phyloP scores from a whole-genome alignment of 371 early-diverging fungal genomes.

The Basidiobolus meristosporus region DNA sequence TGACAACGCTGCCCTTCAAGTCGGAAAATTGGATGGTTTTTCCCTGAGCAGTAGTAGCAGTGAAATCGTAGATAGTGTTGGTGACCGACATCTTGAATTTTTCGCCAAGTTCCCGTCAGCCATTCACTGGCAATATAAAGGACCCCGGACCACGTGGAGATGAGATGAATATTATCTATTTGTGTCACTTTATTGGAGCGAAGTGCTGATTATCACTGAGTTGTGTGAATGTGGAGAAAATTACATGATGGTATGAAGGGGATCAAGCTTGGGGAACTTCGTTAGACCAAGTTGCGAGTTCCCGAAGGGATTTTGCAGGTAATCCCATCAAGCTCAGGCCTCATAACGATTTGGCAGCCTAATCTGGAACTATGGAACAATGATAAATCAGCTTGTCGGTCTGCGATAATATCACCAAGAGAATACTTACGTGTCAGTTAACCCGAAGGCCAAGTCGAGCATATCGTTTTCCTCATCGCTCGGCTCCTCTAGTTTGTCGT shows the following conservation, averaged over 20 bases:
- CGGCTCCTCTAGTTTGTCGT: constrained; percentile 77
- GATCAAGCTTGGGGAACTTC: too few species aligned
- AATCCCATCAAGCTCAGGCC: constrained; percentile 67
- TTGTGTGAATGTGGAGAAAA: too few species aligned
- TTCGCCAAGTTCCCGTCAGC: too few species aligned
- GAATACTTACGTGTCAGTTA: constrained; percentile 71
- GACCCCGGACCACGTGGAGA: too few species aligned
- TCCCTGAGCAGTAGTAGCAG: background rate
- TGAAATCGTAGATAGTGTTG: constrained; percentile 1
- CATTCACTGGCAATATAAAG: too few species aligned
- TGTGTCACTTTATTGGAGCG: too few species aligned
- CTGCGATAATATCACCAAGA: background rate
- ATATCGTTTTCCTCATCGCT: constrained; percentile 98
- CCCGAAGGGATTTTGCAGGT: constrained; percentile 86
- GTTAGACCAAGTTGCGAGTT: constrained; percentile 92
- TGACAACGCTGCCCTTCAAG: constrained; percentile 26
- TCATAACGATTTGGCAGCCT: constrained; percentile 91
- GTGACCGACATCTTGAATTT: too few species aligned
- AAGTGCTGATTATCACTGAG: too few species aligned
- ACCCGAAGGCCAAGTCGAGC: constrained; percentile 95
- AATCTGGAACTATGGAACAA: constrained; percentile 56
- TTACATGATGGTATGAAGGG: too few species aligned
- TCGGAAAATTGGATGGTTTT: constrained; percentile 2
- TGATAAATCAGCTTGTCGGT: background rate
- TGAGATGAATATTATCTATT: too few species aligned